Percentiles rank a stretch among this genome's conserved stretches.
Evolutionary conservation across 306 rosid species (phyloP).

Genomic region (Rosa multiflora): DNA sequence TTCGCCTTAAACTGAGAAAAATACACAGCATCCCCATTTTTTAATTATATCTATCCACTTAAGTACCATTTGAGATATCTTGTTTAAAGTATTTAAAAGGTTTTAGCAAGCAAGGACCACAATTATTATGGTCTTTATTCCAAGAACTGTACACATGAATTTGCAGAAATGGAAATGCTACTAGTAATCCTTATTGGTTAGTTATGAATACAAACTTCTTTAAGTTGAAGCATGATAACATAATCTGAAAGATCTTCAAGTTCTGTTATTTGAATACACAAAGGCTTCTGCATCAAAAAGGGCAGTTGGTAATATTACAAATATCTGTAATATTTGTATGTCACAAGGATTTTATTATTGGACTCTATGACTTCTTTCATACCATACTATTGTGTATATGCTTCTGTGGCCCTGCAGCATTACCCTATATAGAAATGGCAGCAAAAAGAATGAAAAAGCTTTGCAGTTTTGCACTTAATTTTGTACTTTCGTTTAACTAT

Average conservation of each 20-base stretch:
- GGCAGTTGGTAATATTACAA: background rate
- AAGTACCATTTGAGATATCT: background rate
- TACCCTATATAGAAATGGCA: background rate
- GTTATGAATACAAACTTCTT: background rate
- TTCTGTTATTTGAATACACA: background rate
- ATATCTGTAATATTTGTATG: background rate
- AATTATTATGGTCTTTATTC: background rate
- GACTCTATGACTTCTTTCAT: background rate
- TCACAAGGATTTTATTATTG: constrained; percentile 1
- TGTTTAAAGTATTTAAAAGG: background rate
- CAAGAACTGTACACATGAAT: background rate
- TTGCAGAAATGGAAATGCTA: background rate
- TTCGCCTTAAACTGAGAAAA: background rate
- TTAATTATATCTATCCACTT: background rate
- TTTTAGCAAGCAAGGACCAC: background rate
- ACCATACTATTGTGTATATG: background rate
- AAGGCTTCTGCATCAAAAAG: background rate
- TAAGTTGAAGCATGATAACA: background rate
- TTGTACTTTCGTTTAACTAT: background rate
- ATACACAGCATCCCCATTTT: background rate
- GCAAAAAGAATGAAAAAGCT: background rate
- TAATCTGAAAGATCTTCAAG: background rate
- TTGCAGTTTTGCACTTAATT: background rate
- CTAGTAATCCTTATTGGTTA: background rate
- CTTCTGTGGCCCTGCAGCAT: background rate